Evolutionary conservation across 106 monocot genomes (phyloP).

Genomic region (Gastrodia elata): DNA sequence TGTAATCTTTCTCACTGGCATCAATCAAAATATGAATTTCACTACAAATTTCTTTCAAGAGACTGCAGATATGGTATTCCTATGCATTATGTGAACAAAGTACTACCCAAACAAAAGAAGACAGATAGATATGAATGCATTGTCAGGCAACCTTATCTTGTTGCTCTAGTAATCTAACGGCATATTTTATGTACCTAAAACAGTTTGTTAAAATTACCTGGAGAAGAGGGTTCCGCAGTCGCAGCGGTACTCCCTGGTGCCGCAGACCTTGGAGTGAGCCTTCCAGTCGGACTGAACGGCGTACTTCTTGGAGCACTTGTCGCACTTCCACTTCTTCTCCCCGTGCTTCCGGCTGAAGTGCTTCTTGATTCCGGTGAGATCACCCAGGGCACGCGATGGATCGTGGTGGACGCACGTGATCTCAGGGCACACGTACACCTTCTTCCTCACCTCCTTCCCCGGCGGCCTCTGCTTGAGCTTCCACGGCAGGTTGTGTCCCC

Average conservation of each 20-base stretch:
- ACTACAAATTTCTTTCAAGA: too few species aligned
- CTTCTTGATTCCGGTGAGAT: conserved; percentile 64
- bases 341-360: conserved; percentile 68
- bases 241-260: conserved; percentile 53
- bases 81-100: too few species aligned
- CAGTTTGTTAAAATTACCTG: conserved; percentile 15
- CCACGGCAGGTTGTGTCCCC: conserved; percentile 12
- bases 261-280: conserved; percentile 57
- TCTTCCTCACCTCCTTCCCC: conserved; percentile 41
- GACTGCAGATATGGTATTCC: too few species aligned
- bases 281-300: conserved; percentile 68
- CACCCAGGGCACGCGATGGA: conserved; percentile 50
- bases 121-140: too few species aligned
- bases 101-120: too few species aligned
- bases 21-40: too few species aligned
- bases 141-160: too few species aligned
- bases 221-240: conserved; percentile 69
- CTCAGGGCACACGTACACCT: conserved; percentile 65
- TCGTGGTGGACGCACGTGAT: conserved; percentile 47
- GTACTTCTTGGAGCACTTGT: conserved; percentile 69
- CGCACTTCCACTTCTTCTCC: conserved; percentile 75
- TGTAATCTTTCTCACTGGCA: too few species aligned
- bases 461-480: conserved; percentile 9
- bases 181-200: too few species aligned
- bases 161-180: too few species aligned